Base-by-base conservation (phyloP, 2,329 filamentous ascomycete genomes). In the Fusarium sp. region DNA sequence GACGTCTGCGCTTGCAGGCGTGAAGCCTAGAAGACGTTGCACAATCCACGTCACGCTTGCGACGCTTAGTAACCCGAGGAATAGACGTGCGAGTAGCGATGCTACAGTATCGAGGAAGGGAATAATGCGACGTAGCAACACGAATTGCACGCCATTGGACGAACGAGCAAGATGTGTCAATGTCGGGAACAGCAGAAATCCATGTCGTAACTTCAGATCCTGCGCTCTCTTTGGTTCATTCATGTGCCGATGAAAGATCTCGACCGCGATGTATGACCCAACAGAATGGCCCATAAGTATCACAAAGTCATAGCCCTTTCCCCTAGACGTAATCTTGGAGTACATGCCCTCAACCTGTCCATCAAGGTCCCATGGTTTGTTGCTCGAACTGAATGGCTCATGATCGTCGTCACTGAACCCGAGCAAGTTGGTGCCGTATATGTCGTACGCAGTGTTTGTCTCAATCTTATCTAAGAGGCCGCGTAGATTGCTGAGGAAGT, bases 251-350 rank as follows among this genome's bases (percentile, higher is more conserved):
- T 88, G 82, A 47, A 92, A 85, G 31, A 92, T 79, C 76, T 94
- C 91, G 67, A 93, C 86, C 4, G 86, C 81, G 20, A 94, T 90
- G 75, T 92, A 94, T 11, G 88, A 82, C 26, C 92, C 92, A 2
- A 94, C 89, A 0, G 91, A 93, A 77, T 94, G 92, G 6, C 91
- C 92, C 50, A 91, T 85, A 16, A 94, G 79, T 9, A 93, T 83
- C 18, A 93, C 85, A 50, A 82, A 82, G 73, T 88, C 83, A 67
- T 86, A 89, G 0, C 79, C 76, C 46, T 77, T 72, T 36, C 78
- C 80, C 42, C 76, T 74, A 4, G 73, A 47, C 2, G 77, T 75
- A 6, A 86, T 70, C 12, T 81, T 77, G 2, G 75, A 68, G 49
- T 83, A 83, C 8, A 82, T 74, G 36, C 79, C 75, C 60, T 79